Percentiles rank a stretch among this genome's conserved stretches.
phyloP scores from a whole-genome alignment of 2,329 filamentous ascomycete species.

The Colletotrichum echinochloae region DNA sequence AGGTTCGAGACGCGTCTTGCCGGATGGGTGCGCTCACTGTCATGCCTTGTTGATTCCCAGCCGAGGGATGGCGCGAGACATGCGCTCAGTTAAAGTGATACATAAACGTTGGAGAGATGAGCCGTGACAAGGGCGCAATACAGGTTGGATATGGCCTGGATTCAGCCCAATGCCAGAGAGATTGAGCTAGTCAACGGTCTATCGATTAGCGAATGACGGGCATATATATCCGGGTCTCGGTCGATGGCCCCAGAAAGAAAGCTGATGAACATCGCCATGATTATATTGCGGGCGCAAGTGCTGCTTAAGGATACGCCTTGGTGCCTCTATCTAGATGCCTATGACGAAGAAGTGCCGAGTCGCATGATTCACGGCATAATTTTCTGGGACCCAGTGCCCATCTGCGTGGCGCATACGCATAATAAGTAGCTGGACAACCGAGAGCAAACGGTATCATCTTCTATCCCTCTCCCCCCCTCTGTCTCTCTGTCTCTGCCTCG shows the following conservation, averaged over 20 bases:
- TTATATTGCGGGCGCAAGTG: not conserved
- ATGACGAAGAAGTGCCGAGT: slow-evolving; percentile 10
- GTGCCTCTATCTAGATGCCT: not conserved
- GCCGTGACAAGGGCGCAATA: not conserved
- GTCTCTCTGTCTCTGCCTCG: not conserved
- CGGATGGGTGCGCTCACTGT: slow-evolving; percentile 15
- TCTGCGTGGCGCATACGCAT: not conserved
- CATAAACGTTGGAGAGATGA: slow-evolving; percentile 11
- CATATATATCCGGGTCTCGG: not conserved
- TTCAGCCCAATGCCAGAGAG: not conserved
- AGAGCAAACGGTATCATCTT: not conserved
- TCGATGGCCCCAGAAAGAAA: not conserved
- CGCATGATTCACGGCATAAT: not conserved
- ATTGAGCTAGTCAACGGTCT: not conserved
- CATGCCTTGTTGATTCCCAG: slow-evolving; percentile 29
- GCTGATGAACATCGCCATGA: not conserved
- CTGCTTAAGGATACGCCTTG: not conserved
- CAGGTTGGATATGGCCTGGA: not conserved
- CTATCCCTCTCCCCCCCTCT: not conserved
- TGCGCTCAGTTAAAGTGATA: slow-evolving; percentile 14
- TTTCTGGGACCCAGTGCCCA: slow-evolving; percentile 7
- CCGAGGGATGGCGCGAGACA: slow-evolving; percentile 28
- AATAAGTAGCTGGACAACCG: not conserved
- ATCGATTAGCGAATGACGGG: not conserved
- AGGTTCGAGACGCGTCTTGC: slow-evolving; percentile 40